Evolutionary conservation across 208 protist genomes (phyloP).

Genomic region (Kentomonas sorsogonicus): DNA sequence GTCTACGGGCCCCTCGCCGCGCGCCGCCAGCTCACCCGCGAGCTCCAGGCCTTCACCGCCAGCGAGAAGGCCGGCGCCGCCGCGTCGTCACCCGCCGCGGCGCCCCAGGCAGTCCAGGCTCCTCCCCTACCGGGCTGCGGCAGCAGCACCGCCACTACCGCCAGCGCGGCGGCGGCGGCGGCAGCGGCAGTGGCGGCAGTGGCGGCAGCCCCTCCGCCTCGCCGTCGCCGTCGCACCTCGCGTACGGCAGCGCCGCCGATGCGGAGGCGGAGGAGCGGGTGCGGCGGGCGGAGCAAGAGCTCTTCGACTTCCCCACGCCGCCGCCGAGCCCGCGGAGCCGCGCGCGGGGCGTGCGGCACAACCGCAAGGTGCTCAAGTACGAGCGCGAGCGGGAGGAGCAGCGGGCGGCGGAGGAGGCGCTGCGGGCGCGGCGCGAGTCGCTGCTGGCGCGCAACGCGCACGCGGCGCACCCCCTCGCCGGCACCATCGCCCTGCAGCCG

Average conservation of each 20-base stretch:
- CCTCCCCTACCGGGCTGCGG: no score
- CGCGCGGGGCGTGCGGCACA: neutral
- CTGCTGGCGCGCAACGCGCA: no score
- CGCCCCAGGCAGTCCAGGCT: no score
- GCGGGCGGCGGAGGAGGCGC: neutral
- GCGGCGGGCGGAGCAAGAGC: neutral
- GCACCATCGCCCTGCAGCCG: no score
- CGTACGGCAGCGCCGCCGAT: neutral
- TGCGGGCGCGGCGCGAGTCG: no score
- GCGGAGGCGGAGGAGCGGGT: neutral
- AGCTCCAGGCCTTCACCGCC: neutral
- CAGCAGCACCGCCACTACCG: no score
- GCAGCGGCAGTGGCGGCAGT: no score
- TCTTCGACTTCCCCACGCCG: conserved; percentile 11
- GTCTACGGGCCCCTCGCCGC: conserved; percentile 25
- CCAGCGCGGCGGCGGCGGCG: no score
- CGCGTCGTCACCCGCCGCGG: no score
- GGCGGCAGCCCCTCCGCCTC: no score
- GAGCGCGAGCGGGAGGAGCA: neutral
- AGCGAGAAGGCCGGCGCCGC: no score
- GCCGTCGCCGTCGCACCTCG: neutral
- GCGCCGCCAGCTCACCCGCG: conserved; percentile 21
- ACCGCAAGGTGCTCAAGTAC: neutral
- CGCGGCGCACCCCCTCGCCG: no score
- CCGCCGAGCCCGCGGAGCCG: conserved; percentile 5